These are phyloP conservation scores for Arachnomyces sp. DNA, from an alignment of 2,329 filamentous ascomycete species.

Conservation along the genomic window DNA sequence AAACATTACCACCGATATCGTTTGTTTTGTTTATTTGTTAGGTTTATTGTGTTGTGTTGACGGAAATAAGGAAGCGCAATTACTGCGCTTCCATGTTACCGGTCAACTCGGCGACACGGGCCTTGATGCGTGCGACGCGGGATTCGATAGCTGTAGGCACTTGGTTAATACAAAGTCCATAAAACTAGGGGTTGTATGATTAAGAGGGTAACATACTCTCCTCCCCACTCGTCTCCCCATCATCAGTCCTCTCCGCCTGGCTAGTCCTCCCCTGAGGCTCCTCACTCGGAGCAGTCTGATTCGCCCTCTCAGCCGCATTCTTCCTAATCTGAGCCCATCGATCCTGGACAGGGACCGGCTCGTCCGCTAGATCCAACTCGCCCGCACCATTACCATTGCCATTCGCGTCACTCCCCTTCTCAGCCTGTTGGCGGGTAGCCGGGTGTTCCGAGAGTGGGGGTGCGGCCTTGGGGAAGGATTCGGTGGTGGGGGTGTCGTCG, in stretches of 20 bases:
- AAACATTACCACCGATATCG: neutral
- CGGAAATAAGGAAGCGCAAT: neutral
- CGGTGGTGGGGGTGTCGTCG: conserved; percentile 35
- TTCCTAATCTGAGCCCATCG: conserved; percentile 94
- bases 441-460: conserved; percentile 13
- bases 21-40: neutral
- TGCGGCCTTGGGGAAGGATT: conserved; percentile 12
- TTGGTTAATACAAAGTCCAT: conserved; percentile 20
- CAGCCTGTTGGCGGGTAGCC: conserved; percentile 3
- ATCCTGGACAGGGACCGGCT: conserved; percentile 48
- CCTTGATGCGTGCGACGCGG: conserved; percentile 94
- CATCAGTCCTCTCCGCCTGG: conserved; percentile 57
- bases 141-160: conserved; percentile 73
- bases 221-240: conserved; percentile 88
- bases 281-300: conserved; percentile 41
- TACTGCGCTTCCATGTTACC: conserved; percentile 61
- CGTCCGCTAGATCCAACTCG: conserved; percentile 8
- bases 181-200: neutral
- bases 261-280: conserved; percentile 56
- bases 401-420: conserved; percentile 15
- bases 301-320: conserved; percentile 78
- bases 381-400: conserved; percentile 17
- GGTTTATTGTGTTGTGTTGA: neutral
- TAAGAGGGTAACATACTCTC: conserved; percentile 61
- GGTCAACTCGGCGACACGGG: conserved; percentile 87